Evolutionary conservation across 768 basidiomycete genomes (phyloP), one percentile per base, ranked within the genome.

Genomic region (Omphalotus guepiniiformis): DNA sequence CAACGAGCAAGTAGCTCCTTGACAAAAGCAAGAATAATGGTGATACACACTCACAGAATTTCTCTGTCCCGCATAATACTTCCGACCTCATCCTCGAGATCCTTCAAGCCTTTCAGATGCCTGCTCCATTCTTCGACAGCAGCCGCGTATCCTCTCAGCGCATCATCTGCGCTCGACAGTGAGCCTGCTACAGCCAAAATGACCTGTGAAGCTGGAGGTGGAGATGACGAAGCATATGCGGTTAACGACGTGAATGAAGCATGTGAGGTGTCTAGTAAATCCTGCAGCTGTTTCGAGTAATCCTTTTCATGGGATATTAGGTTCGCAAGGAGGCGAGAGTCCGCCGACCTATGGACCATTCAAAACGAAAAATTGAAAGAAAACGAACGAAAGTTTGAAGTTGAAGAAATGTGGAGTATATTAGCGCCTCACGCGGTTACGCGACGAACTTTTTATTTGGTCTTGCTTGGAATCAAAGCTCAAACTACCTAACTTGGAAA

Each of bases 331-430:
- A 92, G 73, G 18, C 87, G 78, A 28, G 83, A 82, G 70, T 90
- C 87, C 8, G 82, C 69, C n/a, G 79, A 69, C 21, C 84, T 75
- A 61, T 86, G 85, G 40, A 85, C 82, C 85, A 88, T 88, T n/a
- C n/a, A n/a, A n/a, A n/a, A n/a, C n/a, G n/a, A n/a, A n/a, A n/a
- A n/a, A n/a, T n/a, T n/a, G n/a, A n/a, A 41, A n/a, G n/a, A n/a
- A n/a, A n/a, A n/a, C n/a, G n/a, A n/a, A n/a, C n/a, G n/a, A n/a
- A n/a, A n/a, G n/a, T n/a, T n/a, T n/a, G n/a, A n/a, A n/a, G n/a
- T n/a, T n/a, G n/a, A n/a, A n/a, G n/a, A n/a, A n/a, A n/a, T n/a
- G n/a, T n/a, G n/a, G n/a, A n/a, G n/a, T n/a, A n/a, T n/a, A n/a
- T n/a, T n/a, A n/a, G n/a, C n/a, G n/a, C n/a, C n/a, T n/a, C n/a